Evolutionary conservation across 495 filamentous ascomycete genomes (phyloP), one percentile per base, ranked within the genome.

Genomic region (Lineolata rhizophorae): DNA sequence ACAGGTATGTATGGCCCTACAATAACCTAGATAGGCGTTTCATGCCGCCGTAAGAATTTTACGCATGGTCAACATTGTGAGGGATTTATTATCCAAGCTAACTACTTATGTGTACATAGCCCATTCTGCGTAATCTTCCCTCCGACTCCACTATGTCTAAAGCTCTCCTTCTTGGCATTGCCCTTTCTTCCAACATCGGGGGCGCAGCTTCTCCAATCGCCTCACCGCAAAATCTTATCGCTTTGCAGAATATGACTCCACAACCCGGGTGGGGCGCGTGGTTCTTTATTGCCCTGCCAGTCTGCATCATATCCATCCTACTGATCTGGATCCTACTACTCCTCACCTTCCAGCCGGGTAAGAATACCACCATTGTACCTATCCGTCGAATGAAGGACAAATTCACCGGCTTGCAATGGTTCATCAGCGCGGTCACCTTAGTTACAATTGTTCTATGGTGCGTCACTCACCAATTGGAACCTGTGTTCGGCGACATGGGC

Each of bases 161-260:
- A 53, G 81, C 87, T 2, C 70, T 99, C 30, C 84, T 99, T 44
- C 67, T 99, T 31, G 87, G 87, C 34, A 99, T 99, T 46, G 87
- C 87, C 1, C 70, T 99, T 4, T 76, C 85, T 22, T 83, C 80
- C 15, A 94, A 94, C 50, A 81, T 99, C 28, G 87, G 87, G 36
- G 87, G 87, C 39, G 90, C 87, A 48, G 81, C 91, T 1, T 92
- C 81, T 11, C 87, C 87, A 3, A 99, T 99, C 46, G 87, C 87
- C 11, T 87, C 78, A 9, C 87, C 87, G 0, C 87, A 99, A 51
- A 99, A 99, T 45, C 78, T 99, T 32, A 85, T 99, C 34, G 87
- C 87, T 5, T 58, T 99, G 27, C 70, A 90, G 46, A 85, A 92
- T 49, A 99, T 99, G 87, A 56, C 66, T 24, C 83, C 85, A 0